Base-by-base conservation (phyloP, 2,329 filamentous ascomycete genomes). In the Elsinoe fawcettii region DNA sequence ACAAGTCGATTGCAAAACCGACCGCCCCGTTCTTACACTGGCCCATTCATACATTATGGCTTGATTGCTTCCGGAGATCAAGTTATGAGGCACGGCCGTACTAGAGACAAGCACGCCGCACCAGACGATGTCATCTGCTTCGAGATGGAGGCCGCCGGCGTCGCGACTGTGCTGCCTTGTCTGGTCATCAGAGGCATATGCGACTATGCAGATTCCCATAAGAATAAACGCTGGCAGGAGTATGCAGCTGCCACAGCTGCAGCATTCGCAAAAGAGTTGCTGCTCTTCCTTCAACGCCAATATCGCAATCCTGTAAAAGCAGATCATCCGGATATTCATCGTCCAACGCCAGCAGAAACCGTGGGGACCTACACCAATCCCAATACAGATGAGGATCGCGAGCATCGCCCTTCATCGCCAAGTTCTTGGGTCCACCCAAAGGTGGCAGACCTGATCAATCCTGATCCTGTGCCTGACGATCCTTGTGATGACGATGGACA, bases 31-130 rank as follows among this genome's bases (percentile, higher is more conserved):
- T 7, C 12, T 4, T 12, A 20, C 8, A 6, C 3, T 7, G 23
- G 51, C 2, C 67, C 68, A 32, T 58, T 9, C 0, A 27, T 67
- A 0, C 60, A 65, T 36, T 63, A 64, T 12, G 65, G 66, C 8
- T 56, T 56, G 3, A 66, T 67, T 32, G 66, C 65, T 6, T 67
- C 65, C 1, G 64, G 56, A 2, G 60, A 68, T 20, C 9, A 51
- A 9, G 47, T 65, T 4, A 60, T 68, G 53, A 64, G 63, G 54
- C 57, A 65, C 20, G 62, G 27, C 1, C 11, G 23, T 3, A 25
- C 30, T 4, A 41, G 54, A 8, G 55, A 61, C 5, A 18, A 23
- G 4, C 18, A 59, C 1, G 46, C 37, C 1, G 6, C 9, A 12
- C 59, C 57, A 11, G 11, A 14, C 1, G 57, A 25, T 16, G 32